Percentiles rank a stretch among this genome's conserved stretches.
Evolutionary conservation across 306 rosid genomes (phyloP).

Genomic region (Lablab purpureus): DNA sequence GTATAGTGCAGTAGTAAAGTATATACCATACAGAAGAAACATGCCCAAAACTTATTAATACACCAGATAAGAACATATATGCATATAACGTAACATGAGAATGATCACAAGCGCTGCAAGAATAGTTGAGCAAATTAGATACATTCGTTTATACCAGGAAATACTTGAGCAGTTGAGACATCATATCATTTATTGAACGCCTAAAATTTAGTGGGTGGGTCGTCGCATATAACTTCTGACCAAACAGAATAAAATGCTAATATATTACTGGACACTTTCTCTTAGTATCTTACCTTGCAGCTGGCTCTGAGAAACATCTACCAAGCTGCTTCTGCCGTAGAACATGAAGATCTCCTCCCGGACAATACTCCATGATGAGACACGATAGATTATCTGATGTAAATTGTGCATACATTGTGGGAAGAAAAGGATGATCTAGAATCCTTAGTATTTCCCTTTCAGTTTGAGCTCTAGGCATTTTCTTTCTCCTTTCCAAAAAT

Average conservation of each 20-base stretch:
- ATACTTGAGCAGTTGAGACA: constrained; percentile 17
- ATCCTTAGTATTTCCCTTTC: constrained; percentile 94
- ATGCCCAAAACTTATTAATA: constrained; percentile 17
- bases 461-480: constrained; percentile 96
- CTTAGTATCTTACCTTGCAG: constrained; percentile 74
- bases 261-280: constrained; percentile 22
- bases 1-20: constrained; percentile 28
- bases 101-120: constrained; percentile 33
- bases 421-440: constrained; percentile 98
- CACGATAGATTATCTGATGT: constrained; percentile 95
- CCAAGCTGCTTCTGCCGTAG: constrained; percentile 89
- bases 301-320: constrained; percentile 79
- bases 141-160: constrained; percentile 17
- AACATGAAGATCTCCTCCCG: constrained; percentile 99
- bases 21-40: constrained; percentile 22
- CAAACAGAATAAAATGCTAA: constrained; percentile 22
- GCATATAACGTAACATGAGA: constrained; percentile 21
- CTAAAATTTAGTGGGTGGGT: constrained; percentile 27
- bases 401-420: constrained; percentile 87
- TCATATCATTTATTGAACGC: constrained; percentile 4
- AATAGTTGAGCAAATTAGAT: constrained; percentile 5
- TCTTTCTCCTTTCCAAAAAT: constrained; percentile 89
- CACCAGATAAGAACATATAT: constrained; percentile 20
- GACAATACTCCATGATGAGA: constrained; percentile 96
- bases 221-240: constrained; percentile 16